Percentiles rank a stretch among this genome's conserved stretches.
These are phyloP conservation scores for Serendipita sp. DNA, from an alignment of 768 basidiomycete species.

Conservation along the genomic window DNA sequence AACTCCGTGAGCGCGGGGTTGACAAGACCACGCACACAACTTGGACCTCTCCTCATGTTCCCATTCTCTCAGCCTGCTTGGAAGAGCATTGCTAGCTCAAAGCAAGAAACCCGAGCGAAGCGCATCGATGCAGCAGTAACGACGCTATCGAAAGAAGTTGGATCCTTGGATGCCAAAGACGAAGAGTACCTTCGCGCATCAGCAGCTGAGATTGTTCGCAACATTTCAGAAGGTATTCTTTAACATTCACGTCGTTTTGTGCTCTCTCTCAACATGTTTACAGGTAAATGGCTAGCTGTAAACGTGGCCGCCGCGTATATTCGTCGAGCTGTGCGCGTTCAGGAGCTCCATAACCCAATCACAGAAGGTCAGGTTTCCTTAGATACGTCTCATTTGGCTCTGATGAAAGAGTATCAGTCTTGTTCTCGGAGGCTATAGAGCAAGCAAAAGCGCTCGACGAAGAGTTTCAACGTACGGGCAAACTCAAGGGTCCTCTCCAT, in stretches of 20 bases:
- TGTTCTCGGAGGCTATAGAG: conserved; percentile 49
- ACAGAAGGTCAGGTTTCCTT: conserved; percentile 44
- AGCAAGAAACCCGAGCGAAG: not conserved
- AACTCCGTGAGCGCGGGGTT: no score
- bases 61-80: not conserved
- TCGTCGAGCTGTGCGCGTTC: conserved; percentile 35
- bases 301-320: conserved; percentile 30
- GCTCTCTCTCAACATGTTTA: conserved; percentile 13
- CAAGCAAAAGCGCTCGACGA: conserved; percentile 49
- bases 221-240: not conserved
- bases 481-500: conserved; percentile 52
- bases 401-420: conserved; percentile 29
- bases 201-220: not conserved
- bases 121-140: not conserved
- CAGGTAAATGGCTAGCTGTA: conserved; percentile 17
- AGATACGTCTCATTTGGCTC: not conserved
- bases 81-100: not conserved
- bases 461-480: conserved; percentile 40
- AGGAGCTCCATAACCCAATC: conserved; percentile 52
- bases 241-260: conserved; percentile 9
- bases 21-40: no score
- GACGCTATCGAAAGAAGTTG: not conserved
- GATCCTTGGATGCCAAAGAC: not conserved
- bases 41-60: not conserved
- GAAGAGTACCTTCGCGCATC: not conserved